Conservation (phyloP, 257 asterid genomes). For the Ilex asprella region DNA sequence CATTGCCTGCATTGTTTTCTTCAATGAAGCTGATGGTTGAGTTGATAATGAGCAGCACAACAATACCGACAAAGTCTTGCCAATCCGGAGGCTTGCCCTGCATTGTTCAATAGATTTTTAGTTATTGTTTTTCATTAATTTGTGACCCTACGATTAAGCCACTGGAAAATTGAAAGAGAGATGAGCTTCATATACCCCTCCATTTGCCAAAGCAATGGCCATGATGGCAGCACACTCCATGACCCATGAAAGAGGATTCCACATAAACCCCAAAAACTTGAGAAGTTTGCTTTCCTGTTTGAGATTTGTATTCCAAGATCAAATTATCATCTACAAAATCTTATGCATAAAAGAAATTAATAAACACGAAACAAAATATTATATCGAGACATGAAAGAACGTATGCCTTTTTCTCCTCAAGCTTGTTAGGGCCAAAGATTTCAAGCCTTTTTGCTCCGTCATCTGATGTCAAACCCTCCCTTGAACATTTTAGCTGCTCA, state of each 20-base stretch:
- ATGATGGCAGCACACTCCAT: conserved; percentile 87
- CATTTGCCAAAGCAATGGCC: conserved; percentile 81
- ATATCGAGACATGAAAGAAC: background rate
- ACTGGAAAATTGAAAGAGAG: too few species aligned
- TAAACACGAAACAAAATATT: background rate
- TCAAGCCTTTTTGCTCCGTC: conserved; percentile 61
- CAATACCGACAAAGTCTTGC: conserved; percentile 47
- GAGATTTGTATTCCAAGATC: too few species aligned
- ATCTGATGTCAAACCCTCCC: conserved; percentile 47
- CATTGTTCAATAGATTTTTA: background rate
- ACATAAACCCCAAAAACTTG: conserved; percentile 88
- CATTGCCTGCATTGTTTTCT: conserved; percentile 55
- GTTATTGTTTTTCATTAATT: too few species aligned
- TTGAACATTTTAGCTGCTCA: conserved; percentile 43
- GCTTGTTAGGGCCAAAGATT: conserved; percentile 71
- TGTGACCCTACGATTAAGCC: too few species aligned
- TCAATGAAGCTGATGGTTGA: conserved; percentile 54
- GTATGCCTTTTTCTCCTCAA: conserved; percentile 57
- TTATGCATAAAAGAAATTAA: background rate
- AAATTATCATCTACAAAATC: too few species aligned
- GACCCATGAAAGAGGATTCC: conserved; percentile 99
- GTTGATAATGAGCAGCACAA: conserved; percentile 42
- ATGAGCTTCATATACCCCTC: conserved; percentile 41
- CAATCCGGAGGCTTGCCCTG: conserved; percentile 58
- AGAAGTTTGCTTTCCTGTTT: conserved; percentile 49